These are phyloP conservation scores for Barnettozyma siamensis DNA, from an alignment of 805 yeast species.

Conservation along the genomic window DNA sequence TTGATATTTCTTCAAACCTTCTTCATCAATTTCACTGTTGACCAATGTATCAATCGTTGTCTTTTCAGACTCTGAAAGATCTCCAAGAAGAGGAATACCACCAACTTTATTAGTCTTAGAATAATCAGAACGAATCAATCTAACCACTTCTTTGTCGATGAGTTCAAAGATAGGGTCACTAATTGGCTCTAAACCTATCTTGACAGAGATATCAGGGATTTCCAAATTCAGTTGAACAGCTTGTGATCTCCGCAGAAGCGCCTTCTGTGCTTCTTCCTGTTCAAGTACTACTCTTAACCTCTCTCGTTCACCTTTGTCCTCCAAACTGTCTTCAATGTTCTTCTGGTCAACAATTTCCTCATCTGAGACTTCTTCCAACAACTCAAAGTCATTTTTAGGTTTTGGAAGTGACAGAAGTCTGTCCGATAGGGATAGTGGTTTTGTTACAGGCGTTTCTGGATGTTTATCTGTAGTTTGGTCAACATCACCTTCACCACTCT, in stretches of 20 bases:
- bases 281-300: conserved; percentile 12
- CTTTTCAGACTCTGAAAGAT: conserved; percentile 16
- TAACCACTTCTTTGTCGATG: conserved; percentile 30
- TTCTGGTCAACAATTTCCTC: neutral
- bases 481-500: conserved; percentile 5
- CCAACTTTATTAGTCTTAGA: conserved; percentile 24
- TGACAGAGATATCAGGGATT: conserved; percentile 29
- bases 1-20: conserved; percentile 10
- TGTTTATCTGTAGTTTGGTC: conserved; percentile 1
- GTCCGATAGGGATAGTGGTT: conserved; percentile 5
- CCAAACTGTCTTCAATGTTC: neutral
- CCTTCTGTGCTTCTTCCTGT: conserved; percentile 14
- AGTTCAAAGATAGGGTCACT: neutral
- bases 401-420: conserved; percentile 31
- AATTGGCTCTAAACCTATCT: neutral
- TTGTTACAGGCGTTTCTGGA: neutral
- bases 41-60: conserved; percentile 10
- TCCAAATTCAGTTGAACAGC: conserved; percentile 41
- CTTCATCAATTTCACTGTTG: conserved; percentile 5
- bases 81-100: conserved; percentile 17
- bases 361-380: conserved; percentile 30
- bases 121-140: conserved; percentile 38
- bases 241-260: conserved; percentile 37
- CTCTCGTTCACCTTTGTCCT: conserved; percentile 21
- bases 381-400: conserved; percentile 45